These are phyloP conservation scores for Calonectria pseudoreteaudii DNA, from an alignment of 2,329 filamentous ascomycete genomes.

Conservation along the genomic window DNA sequence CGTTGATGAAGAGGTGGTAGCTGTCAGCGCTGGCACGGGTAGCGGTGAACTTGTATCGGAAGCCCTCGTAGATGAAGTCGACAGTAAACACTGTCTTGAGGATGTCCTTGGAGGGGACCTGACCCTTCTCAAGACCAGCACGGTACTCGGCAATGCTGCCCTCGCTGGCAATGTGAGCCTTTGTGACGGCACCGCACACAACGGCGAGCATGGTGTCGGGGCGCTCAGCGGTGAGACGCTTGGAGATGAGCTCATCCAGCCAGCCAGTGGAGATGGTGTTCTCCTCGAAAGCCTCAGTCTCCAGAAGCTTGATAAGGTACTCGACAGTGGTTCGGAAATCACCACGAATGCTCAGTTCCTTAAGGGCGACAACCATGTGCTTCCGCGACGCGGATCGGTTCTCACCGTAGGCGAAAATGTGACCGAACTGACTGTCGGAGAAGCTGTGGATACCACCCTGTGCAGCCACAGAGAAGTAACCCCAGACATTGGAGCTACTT, in stretches of 20 bases:
- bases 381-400: slow-evolving; percentile 96
- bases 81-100: slow-evolving; percentile 97
- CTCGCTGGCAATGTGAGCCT: slow-evolving; percentile 95
- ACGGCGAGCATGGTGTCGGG: slow-evolving; percentile 95
- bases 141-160: slow-evolving; percentile 88
- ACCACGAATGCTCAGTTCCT: slow-evolving; percentile 99
- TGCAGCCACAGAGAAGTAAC: slow-evolving; percentile 99
- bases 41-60: slow-evolving; percentile 97
- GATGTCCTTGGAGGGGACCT: slow-evolving; percentile 95
- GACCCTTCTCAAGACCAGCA: slow-evolving; percentile 92
- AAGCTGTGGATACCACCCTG: slow-evolving; percentile 98
- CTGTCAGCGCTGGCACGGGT: slow-evolving; percentile 92
- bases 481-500: slow-evolving; percentile 98
- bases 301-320: slow-evolving; percentile 97
- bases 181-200: slow-evolving; percentile 93
- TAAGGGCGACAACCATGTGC: slow-evolving; percentile 98
- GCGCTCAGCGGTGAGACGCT: slow-evolving; percentile 95
- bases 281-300: slow-evolving; percentile 97
- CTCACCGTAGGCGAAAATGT: slow-evolving; percentile 99
- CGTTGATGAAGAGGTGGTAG: slow-evolving; percentile 99
- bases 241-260: slow-evolving; percentile 98
- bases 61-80: slow-evolving; percentile 98
- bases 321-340: slow-evolving; percentile 99
- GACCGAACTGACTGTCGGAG: slow-evolving; percentile 98
- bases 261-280: slow-evolving; percentile 99